phyloP scores from a whole-genome alignment of 164 flowering plant genomes.

The Platanus orientalis region DNA sequence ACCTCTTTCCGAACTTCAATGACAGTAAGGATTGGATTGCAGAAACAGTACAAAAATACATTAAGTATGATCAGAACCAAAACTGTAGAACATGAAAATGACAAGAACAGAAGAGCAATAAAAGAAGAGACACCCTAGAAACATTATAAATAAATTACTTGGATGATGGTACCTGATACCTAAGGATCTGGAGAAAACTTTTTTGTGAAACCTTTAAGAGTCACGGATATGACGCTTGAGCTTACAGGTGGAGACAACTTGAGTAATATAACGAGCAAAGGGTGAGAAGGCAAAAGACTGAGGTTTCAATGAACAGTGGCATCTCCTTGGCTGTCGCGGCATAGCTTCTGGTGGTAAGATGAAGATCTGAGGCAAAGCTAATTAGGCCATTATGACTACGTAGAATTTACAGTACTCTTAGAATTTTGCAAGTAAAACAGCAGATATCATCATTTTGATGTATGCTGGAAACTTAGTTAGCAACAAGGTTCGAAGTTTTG shows the following conservation, averaged over 20 bases:
- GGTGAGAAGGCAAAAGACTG: constrained; percentile 49
- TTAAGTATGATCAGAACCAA: too few relatives aligned
- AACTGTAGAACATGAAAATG: too few relatives aligned
- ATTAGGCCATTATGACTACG: too few relatives aligned
- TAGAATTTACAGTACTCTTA: too few relatives aligned
- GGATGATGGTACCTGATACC: constrained; percentile 36
- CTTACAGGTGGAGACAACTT: constrained; percentile 21
- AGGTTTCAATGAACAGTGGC: constrained; percentile 14
- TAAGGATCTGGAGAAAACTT: constrained; percentile 11
- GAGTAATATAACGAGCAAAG: constrained; percentile 53
- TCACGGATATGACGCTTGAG: constrained; percentile 19
- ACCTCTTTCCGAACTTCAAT: not conserved
- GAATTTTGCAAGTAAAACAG: too few relatives aligned
- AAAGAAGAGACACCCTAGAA: not conserved
- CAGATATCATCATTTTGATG: too few relatives aligned
- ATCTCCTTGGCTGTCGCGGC: constrained; percentile 39
- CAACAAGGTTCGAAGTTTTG: too few relatives aligned
- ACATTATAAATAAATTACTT: not conserved
- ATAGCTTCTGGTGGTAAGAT: constrained; percentile 26
- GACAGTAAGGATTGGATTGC: not conserved
- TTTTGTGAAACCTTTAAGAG: constrained; percentile 4
- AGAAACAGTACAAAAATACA: not conserved
- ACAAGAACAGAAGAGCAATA: not conserved
- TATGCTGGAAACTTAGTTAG: too few relatives aligned
- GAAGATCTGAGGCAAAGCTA: constrained; percentile 6